Evolutionary conservation across 441 rosid genomes (phyloP).

Genomic region (Erysimum pusillum): DNA sequence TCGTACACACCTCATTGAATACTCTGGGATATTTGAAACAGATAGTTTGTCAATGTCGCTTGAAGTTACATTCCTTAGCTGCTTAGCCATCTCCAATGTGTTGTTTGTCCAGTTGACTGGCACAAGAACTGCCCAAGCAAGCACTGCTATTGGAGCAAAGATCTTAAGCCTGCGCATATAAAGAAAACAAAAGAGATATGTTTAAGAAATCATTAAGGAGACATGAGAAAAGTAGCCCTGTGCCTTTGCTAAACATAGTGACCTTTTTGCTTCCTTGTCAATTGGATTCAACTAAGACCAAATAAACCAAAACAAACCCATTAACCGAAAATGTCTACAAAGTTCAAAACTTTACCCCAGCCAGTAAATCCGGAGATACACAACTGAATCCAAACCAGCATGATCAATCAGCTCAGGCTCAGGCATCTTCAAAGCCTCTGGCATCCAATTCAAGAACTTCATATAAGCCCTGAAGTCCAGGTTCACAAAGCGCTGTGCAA

Average conservation of each 20-base stretch:
- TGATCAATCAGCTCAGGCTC: constrained; percentile 96
- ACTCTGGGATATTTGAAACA: constrained; percentile 74
- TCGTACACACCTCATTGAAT: constrained; percentile 66
- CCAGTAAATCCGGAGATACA: constrained; percentile 88
- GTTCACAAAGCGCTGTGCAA: constrained; percentile 71
- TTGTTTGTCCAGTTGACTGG: constrained; percentile 80
- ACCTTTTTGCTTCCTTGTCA: constrained; percentile 3
- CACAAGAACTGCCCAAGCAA: constrained; percentile 86
- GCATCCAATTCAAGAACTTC: constrained; percentile 93
- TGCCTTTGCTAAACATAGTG: constrained; percentile 1
- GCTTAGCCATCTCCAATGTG: constrained; percentile 51
- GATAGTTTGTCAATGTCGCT: constrained; percentile 93
- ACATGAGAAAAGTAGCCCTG: not conserved
- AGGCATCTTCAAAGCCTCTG: constrained; percentile 91
- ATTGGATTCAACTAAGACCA: constrained; percentile 1
- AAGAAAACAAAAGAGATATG: not conserved
- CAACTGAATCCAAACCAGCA: constrained; percentile 97
- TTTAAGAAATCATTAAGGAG: not conserved
- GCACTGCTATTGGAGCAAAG: constrained; percentile 79
- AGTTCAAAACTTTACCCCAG: constrained; percentile 61
- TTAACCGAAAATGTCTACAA: not conserved
- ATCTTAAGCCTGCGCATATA: constrained; percentile 77
- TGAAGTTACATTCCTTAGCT: constrained; percentile 64
- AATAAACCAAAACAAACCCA: constrained; percentile 6
- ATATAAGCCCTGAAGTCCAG: constrained; percentile 77